Conservation (phyloP, 345 rosid species). For the Eucalyptus polybractea region DNA sequence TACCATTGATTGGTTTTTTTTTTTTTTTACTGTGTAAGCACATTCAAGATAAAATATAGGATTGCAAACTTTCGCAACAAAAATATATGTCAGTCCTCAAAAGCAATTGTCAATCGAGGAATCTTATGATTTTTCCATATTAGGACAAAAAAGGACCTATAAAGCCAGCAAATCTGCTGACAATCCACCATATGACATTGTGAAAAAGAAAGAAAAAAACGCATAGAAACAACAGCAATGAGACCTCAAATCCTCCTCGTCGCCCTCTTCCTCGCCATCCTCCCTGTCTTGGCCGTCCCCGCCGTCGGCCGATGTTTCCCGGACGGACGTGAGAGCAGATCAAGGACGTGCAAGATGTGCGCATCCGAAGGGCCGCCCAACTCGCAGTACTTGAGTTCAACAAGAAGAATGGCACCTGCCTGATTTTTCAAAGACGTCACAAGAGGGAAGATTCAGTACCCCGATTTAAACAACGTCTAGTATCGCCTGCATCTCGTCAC, state of each 20-base stretch:
- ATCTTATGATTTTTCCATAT: no score
- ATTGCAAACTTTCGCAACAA: no score
- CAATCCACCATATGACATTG: not conserved
- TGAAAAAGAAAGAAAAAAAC: not conserved
- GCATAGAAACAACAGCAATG: not conserved
- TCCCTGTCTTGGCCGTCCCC: not conserved
- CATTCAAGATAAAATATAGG: no score
- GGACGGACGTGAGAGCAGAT: not conserved
- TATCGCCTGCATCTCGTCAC: not conserved
- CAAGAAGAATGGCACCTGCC: not conserved
- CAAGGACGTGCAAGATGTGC: not conserved
- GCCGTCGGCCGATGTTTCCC: not conserved
- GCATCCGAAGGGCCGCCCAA: not conserved
- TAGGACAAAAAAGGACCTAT: not conserved
- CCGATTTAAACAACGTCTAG: not conserved
- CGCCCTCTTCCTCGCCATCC: not conserved
- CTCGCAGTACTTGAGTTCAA: not conserved
- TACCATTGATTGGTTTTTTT: no score
- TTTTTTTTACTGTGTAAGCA: not conserved
- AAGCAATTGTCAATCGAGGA: no score
- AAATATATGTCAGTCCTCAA: accelerated
- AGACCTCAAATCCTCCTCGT: not conserved
- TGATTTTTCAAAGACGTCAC: not conserved
- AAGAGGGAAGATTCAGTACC: not conserved
- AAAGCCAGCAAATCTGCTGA: not conserved